Base-by-base conservation (phyloP, 2,329 filamentous ascomycete species). In the Alternaria gansuensis region DNA sequence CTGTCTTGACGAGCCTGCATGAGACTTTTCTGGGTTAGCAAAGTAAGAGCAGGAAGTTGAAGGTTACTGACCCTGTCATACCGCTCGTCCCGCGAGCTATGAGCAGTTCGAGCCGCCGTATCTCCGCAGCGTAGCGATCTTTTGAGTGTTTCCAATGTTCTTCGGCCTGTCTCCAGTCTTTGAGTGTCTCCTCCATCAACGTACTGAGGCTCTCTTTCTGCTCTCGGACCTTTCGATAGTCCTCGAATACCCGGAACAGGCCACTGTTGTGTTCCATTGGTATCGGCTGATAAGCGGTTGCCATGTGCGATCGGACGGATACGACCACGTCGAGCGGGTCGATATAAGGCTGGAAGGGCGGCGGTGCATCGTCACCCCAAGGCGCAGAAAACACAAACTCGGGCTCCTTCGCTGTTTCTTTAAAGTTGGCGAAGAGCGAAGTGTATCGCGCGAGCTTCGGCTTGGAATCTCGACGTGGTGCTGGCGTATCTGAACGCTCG, bases 61-160 rank as follows among this genome's bases (percentile, higher is more conserved):
- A 23, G 24, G 17, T 11, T 36, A 51, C 65, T 52, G 48, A 73
- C 70, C 77, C 78, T 21, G 76, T 70, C 51, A 82, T 69, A 9
- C 80, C 80, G 40, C 72, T 67, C 26, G 75, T 73, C 7, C 79
- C 75, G 48, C 75, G 75, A 2, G 78, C 77, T 55, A 82, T 80
- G 26, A 82, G 60, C 3, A 82, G 59, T 63, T 82, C 80, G 13
- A 82, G 71, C 14, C 80, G 76, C 56, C 77, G 79, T 51, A 82
- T 76, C 58, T 82, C 80, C 3, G 73, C 73, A 37, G 76, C 72
- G 61, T 79, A 81, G 14, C 70, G 67, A 39, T 67, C 64, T 57
- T 77, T 74, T 51, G 75, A 70, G 8, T 72, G 59, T 3, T 65
- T 43, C 77, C 75, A 80, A 5, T 60, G 57, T 11, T 71, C 66